phyloP scores from a whole-genome alignment of 1,284 basidiomycete species.

The Apiotrichum veenhuisii region DNA sequence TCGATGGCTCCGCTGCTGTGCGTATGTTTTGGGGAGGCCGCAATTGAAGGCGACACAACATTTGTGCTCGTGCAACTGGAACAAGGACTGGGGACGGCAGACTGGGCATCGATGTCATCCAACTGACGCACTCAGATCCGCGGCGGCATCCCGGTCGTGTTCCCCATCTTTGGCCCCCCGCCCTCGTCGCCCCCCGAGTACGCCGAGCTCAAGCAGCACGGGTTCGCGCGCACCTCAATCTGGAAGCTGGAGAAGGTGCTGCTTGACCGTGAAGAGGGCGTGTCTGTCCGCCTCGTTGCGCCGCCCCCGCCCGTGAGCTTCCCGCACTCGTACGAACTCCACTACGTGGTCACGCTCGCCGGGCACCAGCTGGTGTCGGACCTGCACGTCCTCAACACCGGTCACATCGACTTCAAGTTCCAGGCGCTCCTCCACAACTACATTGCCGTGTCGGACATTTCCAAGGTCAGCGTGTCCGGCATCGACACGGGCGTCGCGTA shows the following conservation, averaged over 20 bases:
- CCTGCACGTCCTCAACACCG: slow-evolving; percentile 68
- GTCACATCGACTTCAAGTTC: slow-evolving; percentile 60
- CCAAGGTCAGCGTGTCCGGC: slow-evolving; percentile 36
- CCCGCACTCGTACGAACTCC: slow-evolving; percentile 62
- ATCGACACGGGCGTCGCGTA: slow-evolving; percentile 58
- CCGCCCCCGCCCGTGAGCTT: slow-evolving; percentile 60
- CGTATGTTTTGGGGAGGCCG: too few relatives aligned
- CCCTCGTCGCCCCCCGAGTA: slow-evolving; percentile 54
- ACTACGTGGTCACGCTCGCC: slow-evolving; percentile 72
- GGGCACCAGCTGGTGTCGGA: slow-evolving; percentile 71
- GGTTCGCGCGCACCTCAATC: slow-evolving; percentile 68
- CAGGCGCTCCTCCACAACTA: slow-evolving; percentile 86
- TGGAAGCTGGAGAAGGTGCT: slow-evolving; percentile 67
- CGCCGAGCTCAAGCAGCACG: slow-evolving; percentile 70
- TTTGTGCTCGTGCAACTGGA: too few relatives aligned
- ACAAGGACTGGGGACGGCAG: too few relatives aligned
- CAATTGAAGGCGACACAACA: too few relatives aligned
- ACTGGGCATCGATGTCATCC: too few relatives aligned
- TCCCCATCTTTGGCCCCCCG: slow-evolving; percentile 80
- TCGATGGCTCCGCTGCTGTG: slow-evolving; percentile 66
- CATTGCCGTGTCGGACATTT: slow-evolving; percentile 62
- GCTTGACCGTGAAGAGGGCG: slow-evolving; percentile 65
- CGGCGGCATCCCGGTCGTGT: slow-evolving; percentile 79
- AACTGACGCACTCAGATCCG: slow-evolving; percentile 52
- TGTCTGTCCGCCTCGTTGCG: slow-evolving; percentile 67